Base-by-base conservation (phyloP, 352 stramenopile species). In the Phytophthora citricola region DNA sequence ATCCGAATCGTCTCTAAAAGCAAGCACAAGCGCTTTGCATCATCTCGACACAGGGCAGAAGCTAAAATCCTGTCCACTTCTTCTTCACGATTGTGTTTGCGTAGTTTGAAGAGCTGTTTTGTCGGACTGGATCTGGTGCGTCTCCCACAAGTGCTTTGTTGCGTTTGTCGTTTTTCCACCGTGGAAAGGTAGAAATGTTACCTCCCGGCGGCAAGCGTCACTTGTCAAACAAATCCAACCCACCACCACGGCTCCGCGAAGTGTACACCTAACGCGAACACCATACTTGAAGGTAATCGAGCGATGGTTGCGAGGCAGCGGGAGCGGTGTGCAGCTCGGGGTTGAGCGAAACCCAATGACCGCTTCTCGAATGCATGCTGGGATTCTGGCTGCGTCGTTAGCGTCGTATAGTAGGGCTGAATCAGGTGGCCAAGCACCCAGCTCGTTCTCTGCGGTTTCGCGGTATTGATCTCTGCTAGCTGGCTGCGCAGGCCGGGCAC, bases 201-300 rank as follows among this genome's bases (percentile, higher is more conserved):
- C 9, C 24, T 55, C 27, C 4, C 47, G 47, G 6, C 47, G 17
- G n/a, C n/a, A 55, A 20, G 17, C 47, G 12, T 56, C 48, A 34
- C 48, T 56, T 14, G 32, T 14, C 48, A 56, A 45, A 7, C 48
- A 56, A 43, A 45, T 34, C 48, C 32, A 56, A 2, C 48, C 48
- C 4, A 45, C 2, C 6, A 56, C 48, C 7, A 34, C 3, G 2
- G 48, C 26, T 12, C 32, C 48, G 32, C 22, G 31, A 45, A 56
- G 44, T 7, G 10, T 7, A 56, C 31, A 56, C 14, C 29, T 22
- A 6, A 34, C 48, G 17, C 17, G 17, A 17, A 17, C 17, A 17
- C 17, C 17, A 6, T 17, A 17, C 17, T 17, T 17, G 17, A 17
- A 17, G 17, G 17, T 17, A 17, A 17, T 17, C 17, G 17, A 17